Evolutionary conservation across 192 early-diverging fungal species (phyloP), one percentile per base, ranked within the genome.

Genomic region (Backusella westeae): DNA sequence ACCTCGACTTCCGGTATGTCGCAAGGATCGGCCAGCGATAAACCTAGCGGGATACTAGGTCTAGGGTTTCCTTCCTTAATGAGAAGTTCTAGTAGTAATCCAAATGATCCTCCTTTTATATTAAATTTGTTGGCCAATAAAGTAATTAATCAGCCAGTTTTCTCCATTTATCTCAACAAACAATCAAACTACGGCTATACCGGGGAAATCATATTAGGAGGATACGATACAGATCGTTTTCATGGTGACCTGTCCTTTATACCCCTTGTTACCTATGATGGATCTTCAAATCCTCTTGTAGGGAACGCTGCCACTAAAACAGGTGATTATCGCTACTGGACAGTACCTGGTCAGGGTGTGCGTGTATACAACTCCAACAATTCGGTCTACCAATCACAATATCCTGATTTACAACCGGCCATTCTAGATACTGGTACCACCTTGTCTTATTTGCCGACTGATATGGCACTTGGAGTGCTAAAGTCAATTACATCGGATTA

Each of bases 181-280:
- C 42, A 65, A 52, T 5, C 36, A 14, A 67, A 34, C 14, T 69
- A 65, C 35, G 74, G 74, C 21, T 52, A 56, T n/a, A 59, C 74
- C 34, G 89, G 87, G 4, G 82, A 85, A 69, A 81, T 90, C 26
- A 80, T 71, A 10, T 78, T 90, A 72, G 86, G 85, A 69, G 87
- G 86, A 15, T 70, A 82, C 66, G 87, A 89, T 67, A 44, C 69
- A 5, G 44, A 56, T 29, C 82, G 84, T 49, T 86, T 76, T 52
- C 80, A 80, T 7, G 89, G 87, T 3, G 21, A 34, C n/a, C 41
- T 89, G 39, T 83, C 53, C 39, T 89, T 85, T 75, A 34, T 83
- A 17, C 78, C 78, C 26, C 73, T 79, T 7, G 67, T 79, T n/a
- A 63, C 5, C 10, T 79, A 75, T 34, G 41, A 74, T 39, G 17